Evolutionary conservation across 2,329 filamentous ascomycete genomes (phyloP), one percentile per base, ranked within the genome.

Genomic region (Fusarium robinianum): DNA sequence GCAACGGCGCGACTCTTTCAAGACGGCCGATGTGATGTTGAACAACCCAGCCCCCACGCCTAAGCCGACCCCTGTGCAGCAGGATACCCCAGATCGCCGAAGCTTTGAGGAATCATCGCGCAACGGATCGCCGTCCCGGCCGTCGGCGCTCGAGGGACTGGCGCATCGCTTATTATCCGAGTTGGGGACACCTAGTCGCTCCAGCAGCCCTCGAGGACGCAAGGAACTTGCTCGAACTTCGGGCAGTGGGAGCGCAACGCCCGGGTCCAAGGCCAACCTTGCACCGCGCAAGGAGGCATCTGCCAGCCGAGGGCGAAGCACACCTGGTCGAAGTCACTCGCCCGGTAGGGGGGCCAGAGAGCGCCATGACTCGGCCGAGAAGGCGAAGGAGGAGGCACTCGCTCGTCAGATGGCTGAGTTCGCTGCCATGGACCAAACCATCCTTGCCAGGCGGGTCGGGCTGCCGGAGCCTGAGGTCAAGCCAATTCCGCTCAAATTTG

Each of bases 111-210:
- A 72, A 11, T 41, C 60, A 15, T 67, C 71, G 2, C 73, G 76
- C 5, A 71, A 72, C 16, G 65, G 64, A 7, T 83, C 81, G 1
- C 79, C 81, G 0, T 70, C 74, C 11, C 70, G 77, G 8, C 74
- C 77, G 6, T 80, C 76, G 2, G 76, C 74, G 0, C 67, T 85
- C 3, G 82, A 85, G 53, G 77, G 79, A 0, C 76, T 85, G 24
- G 81, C 81, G 0, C 82, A 85, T 60, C 78, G 81, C 5, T 73
- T 85, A 11, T 68, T 85, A 8, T 79, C 79, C 1, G 82, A 85
- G 47, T 60, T 83, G 9, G 72, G 78, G 29, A 78, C 77, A 1
- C 78, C 79, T 2, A 79, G 68, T 49, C 72, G 77, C 8, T 68
- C 76, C 3, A 66, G 60, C 2, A 81, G 73, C 34, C 76, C 79